Conservation (phyloP, 805 yeast genomes). For the Metschnikowia similis region DNA sequence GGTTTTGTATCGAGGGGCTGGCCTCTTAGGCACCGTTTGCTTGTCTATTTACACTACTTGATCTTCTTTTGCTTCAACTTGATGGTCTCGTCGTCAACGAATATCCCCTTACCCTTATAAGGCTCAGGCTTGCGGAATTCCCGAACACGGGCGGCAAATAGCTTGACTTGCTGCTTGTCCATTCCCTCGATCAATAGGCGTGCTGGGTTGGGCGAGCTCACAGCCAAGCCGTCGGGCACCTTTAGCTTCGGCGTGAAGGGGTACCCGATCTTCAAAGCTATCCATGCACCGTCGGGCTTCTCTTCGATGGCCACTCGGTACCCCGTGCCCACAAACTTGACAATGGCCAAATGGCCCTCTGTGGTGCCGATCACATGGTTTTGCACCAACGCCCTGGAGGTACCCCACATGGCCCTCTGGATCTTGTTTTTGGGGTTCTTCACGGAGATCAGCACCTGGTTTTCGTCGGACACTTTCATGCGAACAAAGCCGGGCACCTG, state of each 20-base stretch:
- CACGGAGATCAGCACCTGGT: slow-evolving; percentile 52
- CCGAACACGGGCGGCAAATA: slow-evolving; percentile 86
- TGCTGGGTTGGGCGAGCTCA: slow-evolving; percentile 78
- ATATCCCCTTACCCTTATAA: slow-evolving; percentile 96
- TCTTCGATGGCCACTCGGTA: slow-evolving; percentile 81
- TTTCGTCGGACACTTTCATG: slow-evolving; percentile 30
- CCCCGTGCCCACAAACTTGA: slow-evolving; percentile 94
- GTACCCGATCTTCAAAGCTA: slow-evolving; percentile 82
- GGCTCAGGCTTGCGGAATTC: slow-evolving; percentile 94
- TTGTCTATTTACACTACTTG: slow-evolving; percentile 46
- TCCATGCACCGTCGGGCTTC: slow-evolving; percentile 47
- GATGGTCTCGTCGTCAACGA: slow-evolving; percentile 86
- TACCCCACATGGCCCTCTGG: slow-evolving; percentile 95
- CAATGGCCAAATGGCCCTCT: slow-evolving; percentile 86
- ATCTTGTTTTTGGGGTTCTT: slow-evolving; percentile 50
- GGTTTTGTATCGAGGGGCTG: no score
- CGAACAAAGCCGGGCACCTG: slow-evolving; percentile 71
- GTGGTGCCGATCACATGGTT: slow-evolving; percentile 84
- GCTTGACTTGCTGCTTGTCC: slow-evolving; percentile 80
- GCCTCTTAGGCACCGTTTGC: not conserved
- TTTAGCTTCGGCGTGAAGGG: slow-evolving; percentile 73
- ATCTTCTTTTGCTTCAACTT: slow-evolving; percentile 88
- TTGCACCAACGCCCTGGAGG: slow-evolving; percentile 71
- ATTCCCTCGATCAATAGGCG: slow-evolving; percentile 81
- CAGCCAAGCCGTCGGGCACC: slow-evolving; percentile 74